Conservation (phyloP, 1,284 basidiomycete genomes). For the Tylopilus sp. region DNA sequence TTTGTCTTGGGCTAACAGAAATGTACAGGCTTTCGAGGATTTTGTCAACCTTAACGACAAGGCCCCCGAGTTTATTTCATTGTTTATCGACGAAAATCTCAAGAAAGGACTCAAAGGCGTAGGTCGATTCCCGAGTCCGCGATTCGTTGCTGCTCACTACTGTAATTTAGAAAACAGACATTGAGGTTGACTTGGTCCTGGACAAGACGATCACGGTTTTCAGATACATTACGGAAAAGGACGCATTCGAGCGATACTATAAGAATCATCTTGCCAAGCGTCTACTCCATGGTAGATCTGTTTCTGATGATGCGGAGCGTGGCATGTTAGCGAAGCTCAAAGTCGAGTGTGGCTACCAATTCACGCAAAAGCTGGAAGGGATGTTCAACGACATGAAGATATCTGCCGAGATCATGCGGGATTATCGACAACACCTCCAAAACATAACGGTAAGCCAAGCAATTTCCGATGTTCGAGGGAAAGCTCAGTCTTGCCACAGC, state of each 20-base stretch:
- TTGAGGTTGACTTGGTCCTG: constrained; percentile 84
- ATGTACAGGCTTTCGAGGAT: constrained; percentile 78
- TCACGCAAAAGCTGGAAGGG: constrained; percentile 97
- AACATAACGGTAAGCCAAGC: constrained; percentile 47
- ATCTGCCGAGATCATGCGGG: constrained; percentile 78
- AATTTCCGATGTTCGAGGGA: neutral
- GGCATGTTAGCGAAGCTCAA: constrained; percentile 99
- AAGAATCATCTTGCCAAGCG: constrained; percentile 95
- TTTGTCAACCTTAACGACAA: constrained; percentile 91
- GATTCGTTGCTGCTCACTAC: constrained; percentile 6
- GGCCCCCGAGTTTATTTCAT: constrained; percentile 91
- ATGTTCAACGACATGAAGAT: constrained; percentile 99
- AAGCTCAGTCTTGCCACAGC: constrained; percentile 37
- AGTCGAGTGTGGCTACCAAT: constrained; percentile 94
- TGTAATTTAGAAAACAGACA: constrained; percentile 79
- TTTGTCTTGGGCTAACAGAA: constrained; percentile 2
- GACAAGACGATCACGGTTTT: constrained; percentile 97
- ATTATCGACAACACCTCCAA: constrained; percentile 62
- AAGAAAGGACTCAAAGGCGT: constrained; percentile 95
- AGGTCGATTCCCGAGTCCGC: constrained; percentile 31
- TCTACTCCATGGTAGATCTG: constrained; percentile 79
- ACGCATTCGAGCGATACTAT: constrained; percentile 98
- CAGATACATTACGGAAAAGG: constrained; percentile 93
- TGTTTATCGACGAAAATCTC: constrained; percentile 97
- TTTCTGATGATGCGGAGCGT: constrained; percentile 96